These are phyloP conservation scores for Sclerotinia spermophila DNA, from an alignment of 2,329 filamentous ascomycete species.

Conservation along the genomic window DNA sequence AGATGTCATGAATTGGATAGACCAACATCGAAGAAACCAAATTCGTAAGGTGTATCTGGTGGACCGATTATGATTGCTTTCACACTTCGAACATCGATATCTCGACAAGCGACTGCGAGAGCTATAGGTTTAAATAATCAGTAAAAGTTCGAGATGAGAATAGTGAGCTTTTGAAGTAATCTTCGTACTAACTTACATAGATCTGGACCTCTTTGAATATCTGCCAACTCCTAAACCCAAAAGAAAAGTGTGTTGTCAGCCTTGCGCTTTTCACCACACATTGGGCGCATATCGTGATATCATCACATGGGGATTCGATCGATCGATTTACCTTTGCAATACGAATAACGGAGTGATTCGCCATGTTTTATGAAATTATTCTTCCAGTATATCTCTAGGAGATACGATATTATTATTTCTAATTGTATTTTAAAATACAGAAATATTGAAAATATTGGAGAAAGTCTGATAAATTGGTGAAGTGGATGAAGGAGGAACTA, in stretches of 20 bases:
- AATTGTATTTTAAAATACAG: background rate
- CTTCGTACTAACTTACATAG: constrained; percentile 63
- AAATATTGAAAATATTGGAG: background rate
- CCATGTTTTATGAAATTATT: constrained; percentile 46
- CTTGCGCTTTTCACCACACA: constrained; percentile 32
- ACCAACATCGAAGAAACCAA: constrained; percentile 89
- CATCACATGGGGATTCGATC: constrained; percentile 31
- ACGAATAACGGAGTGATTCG: constrained; percentile 82
- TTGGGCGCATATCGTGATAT: background rate
- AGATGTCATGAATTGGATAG: background rate
- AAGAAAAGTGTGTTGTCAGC: constrained; percentile 41
- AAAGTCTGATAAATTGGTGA: background rate
- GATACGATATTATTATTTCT: background rate
- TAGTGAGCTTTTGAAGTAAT: constrained; percentile 9
- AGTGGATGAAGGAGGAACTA: background rate
- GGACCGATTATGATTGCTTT: constrained; percentile 87
- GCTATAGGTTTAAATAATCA: constrained; percentile 47
- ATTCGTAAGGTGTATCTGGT: constrained; percentile 92
- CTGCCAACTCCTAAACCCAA: constrained; percentile 67
- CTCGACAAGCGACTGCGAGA: constrained; percentile 80
- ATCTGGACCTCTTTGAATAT: constrained; percentile 79
- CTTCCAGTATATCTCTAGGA: background rate
- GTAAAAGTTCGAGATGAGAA: constrained; percentile 21
- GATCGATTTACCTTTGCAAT: constrained; percentile 66
- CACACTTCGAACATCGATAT: constrained; percentile 84